Conservation (phyloP, 148 eudicot genomes). For the Oxyria digyna region DNA sequence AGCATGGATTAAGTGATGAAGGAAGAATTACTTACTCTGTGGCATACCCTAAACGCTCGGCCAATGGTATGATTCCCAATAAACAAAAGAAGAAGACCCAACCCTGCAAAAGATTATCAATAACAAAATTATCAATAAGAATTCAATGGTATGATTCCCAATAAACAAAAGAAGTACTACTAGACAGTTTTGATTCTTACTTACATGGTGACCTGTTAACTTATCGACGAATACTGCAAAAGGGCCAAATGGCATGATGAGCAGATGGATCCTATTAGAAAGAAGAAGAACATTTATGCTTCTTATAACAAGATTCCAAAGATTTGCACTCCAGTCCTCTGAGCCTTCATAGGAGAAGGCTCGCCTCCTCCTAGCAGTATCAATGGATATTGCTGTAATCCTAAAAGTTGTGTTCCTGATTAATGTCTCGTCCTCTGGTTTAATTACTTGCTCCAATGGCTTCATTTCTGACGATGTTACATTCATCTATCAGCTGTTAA, state of each 20-base stretch:
- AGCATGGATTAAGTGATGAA: not conserved
- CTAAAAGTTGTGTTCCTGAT: not conserved
- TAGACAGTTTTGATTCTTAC: not conserved
- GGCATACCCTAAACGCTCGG: conserved; percentile 84
- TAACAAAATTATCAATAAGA: not conserved
- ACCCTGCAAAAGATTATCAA: conserved; percentile 36
- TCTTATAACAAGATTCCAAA: not conserved
- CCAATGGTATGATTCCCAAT: conserved; percentile 77
- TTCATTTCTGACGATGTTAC: not conserved
- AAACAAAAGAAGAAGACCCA: conserved; percentile 83
- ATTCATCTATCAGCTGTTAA: not conserved
- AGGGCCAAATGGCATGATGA: not conserved
- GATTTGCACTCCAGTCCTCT: not conserved
- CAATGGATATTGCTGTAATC: not conserved
- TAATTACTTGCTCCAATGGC: conserved; percentile 1
- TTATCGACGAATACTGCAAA: not conserved
- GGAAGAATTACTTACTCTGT: conserved; percentile 52
- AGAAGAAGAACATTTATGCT: not conserved
- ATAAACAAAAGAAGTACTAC: not conserved
- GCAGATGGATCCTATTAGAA: not conserved
- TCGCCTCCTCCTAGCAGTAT: not conserved
- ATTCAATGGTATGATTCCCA: too few relatives aligned
- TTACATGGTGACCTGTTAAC: not conserved
- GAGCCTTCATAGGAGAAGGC: not conserved
- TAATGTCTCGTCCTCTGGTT: not conserved